phyloP scores from a whole-genome alignment of 306 rosid species.

The Luffa aegyptiaca region DNA sequence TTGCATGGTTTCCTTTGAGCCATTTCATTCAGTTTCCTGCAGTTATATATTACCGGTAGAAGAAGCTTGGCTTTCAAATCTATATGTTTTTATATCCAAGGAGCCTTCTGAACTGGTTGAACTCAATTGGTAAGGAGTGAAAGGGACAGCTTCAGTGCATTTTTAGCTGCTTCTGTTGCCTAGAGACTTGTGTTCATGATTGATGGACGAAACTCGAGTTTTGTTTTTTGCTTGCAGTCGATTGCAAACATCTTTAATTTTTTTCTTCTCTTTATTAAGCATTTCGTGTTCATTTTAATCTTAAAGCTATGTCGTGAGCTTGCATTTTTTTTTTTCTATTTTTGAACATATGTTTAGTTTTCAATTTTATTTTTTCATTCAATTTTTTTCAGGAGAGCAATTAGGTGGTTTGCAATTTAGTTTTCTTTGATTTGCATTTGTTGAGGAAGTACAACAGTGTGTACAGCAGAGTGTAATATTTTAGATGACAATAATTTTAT shows the following conservation, averaged over 20 bases:
- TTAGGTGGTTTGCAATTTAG: conserved; percentile 46
- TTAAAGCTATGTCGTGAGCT: conserved; percentile 42
- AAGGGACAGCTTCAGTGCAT: conserved; percentile 77
- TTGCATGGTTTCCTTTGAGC: conserved; percentile 6
- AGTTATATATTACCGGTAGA: conserved; percentile 41
- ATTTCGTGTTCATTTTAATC: conserved; percentile 33
- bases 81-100: conserved; percentile 7
- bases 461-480: conserved; percentile 67
- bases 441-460: conserved; percentile 42
- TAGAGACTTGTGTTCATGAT: conserved; percentile 39
- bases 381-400: conserved; percentile 28
- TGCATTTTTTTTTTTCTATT: conserved; percentile 19
- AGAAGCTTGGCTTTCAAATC: conserved; percentile 28
- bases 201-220: conserved; percentile 24
- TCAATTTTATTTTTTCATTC: conserved; percentile 20
- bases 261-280: conserved; percentile 30
- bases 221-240: conserved; percentile 21
- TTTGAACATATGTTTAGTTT: background rate
- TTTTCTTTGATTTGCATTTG: conserved; percentile 49
- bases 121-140: conserved; percentile 30
- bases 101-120: conserved; percentile 32
- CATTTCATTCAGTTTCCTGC: conserved; percentile 26
- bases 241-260: conserved; percentile 30
- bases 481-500: conserved; percentile 1
- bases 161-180: conserved; percentile 80